phyloP scores from a whole-genome alignment of 78 protist genomes.

The Dictyostelium capitatum region DNA sequence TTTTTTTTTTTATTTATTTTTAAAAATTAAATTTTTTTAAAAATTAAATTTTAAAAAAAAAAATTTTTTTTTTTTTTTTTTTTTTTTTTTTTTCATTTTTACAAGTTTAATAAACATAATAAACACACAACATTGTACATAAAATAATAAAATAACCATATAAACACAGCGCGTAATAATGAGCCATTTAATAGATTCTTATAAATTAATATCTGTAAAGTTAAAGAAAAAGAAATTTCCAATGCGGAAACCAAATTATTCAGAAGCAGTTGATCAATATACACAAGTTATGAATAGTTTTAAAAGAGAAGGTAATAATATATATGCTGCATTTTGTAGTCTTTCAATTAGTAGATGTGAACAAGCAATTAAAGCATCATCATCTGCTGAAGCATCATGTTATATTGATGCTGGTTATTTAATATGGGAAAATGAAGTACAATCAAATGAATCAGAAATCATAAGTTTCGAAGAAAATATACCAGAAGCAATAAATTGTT shows the following conservation, averaged over 20 bases:
- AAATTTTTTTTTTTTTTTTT: background rate
- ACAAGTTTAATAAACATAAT: background rate
- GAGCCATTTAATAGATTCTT: slow-evolving; percentile 77
- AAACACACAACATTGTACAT: background rate
- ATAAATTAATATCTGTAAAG: slow-evolving; percentile 56
- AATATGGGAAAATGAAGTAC: slow-evolving; percentile 69
- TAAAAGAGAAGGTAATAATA: slow-evolving; percentile 63
- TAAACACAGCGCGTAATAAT: background rate
- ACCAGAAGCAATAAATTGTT: slow-evolving; percentile 79
- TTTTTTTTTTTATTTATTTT: background rate
- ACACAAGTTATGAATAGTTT: slow-evolving; percentile 77
- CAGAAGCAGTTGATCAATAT: slow-evolving; percentile 70
- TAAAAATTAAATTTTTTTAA: too few relatives aligned
- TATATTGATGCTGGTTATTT: slow-evolving; percentile 81
- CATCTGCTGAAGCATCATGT: slow-evolving; percentile 81
- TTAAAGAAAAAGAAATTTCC: slow-evolving; percentile 72
- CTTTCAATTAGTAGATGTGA: slow-evolving; percentile 70
- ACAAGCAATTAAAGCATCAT: slow-evolving; percentile 68
- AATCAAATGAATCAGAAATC: slow-evolving; percentile 22
- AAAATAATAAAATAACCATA: background rate
- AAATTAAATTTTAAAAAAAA: too few relatives aligned
- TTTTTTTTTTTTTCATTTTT: background rate
- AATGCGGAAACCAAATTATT: slow-evolving; percentile 75
- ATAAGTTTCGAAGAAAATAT: slow-evolving; percentile 71
- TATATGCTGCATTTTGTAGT: slow-evolving; percentile 82